Conservation (phyloP, 2,329 filamentous ascomycete species). For the Neonectria magnoliae region DNA sequence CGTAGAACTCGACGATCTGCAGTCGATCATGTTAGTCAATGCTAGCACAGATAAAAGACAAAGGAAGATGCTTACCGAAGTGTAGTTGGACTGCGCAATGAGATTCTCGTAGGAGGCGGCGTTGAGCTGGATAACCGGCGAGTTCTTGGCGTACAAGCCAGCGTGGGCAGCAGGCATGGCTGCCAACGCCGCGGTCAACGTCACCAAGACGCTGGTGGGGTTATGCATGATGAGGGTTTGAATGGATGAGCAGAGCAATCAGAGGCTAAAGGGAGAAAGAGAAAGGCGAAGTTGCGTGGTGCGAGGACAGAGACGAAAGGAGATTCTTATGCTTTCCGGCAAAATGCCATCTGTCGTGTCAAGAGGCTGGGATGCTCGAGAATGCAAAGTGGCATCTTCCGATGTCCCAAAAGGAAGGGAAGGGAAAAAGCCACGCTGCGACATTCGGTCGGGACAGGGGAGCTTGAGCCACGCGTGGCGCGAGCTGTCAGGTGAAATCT, state of each 20-base stretch:
- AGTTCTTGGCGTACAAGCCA: constrained; percentile 85
- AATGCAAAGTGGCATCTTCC: constrained; percentile 44
- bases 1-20: constrained; percentile 85
- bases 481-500: constrained; percentile 14
- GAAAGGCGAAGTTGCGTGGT: neutral
- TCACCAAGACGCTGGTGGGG: constrained; percentile 58
- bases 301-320: neutral
- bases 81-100: constrained; percentile 90
- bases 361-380: constrained; percentile 10
- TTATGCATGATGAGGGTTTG: constrained; percentile 60
- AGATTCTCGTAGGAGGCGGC: constrained; percentile 81
- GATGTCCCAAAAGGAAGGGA: constrained; percentile 22
- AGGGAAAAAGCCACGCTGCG: constrained; percentile 46
- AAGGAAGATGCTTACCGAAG: constrained; percentile 71
- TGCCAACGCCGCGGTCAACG: constrained; percentile 68
- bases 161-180: constrained; percentile 73
- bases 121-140: constrained; percentile 85
- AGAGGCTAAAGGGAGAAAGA: neutral
- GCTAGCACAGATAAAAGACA: neutral
- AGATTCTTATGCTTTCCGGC: constrained; percentile 19
- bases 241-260: neutral
- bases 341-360: constrained; percentile 22
- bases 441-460: constrained; percentile 18
- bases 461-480: constrained; percentile 42
- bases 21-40: constrained; percentile 10